phyloP scores from a whole-genome alignment of 768 basidiomycete species.

The Rhizopogon rudus region DNA sequence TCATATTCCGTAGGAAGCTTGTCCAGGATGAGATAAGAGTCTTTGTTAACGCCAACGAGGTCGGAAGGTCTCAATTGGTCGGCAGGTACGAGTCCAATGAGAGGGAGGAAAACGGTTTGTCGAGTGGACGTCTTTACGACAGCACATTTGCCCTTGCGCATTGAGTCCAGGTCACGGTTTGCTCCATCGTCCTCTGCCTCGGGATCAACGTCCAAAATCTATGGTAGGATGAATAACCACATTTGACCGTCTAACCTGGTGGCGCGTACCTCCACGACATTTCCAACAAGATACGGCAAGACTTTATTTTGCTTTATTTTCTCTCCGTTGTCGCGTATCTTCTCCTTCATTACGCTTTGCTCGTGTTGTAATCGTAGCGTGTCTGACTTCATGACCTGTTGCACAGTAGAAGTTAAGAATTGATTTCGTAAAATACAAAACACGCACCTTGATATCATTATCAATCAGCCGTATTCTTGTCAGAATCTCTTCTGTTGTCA shows the following conservation, averaged over 20 bases:
- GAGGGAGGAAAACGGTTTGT: conserved; percentile 96
- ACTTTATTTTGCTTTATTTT: conserved; percentile 99
- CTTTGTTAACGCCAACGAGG: conserved; percentile 98
- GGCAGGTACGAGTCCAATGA: conserved; percentile 95
- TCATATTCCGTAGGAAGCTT: conserved; percentile 96
- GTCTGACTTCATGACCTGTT: conserved; percentile 95
- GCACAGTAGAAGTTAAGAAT: not conserved
- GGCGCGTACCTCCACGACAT: conserved; percentile 87
- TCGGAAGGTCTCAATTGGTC: conserved; percentile 88
- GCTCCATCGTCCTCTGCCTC: conserved; percentile 94
- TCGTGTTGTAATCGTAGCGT: conserved; percentile 89
- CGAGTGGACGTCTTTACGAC: conserved; percentile 99
- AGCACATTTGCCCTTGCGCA: conserved; percentile 96
- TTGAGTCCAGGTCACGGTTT: conserved; percentile 92
- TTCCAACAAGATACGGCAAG: conserved; percentile 94
- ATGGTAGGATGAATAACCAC: conserved; percentile 1
- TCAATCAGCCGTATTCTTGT: conserved; percentile 92
- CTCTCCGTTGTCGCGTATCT: conserved; percentile 96
- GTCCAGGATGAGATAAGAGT: conserved; percentile 95
- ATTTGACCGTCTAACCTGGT: not conserved
- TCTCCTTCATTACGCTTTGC: conserved; percentile 95
- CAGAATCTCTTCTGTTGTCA: conserved; percentile 81
- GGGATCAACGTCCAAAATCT: conserved; percentile 94
- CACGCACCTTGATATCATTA: conserved; percentile 86
- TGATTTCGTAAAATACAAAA: not conserved